Base-by-base conservation (phyloP, 352 stramenopile species). In the Elongisporangium senticosum region DNA sequence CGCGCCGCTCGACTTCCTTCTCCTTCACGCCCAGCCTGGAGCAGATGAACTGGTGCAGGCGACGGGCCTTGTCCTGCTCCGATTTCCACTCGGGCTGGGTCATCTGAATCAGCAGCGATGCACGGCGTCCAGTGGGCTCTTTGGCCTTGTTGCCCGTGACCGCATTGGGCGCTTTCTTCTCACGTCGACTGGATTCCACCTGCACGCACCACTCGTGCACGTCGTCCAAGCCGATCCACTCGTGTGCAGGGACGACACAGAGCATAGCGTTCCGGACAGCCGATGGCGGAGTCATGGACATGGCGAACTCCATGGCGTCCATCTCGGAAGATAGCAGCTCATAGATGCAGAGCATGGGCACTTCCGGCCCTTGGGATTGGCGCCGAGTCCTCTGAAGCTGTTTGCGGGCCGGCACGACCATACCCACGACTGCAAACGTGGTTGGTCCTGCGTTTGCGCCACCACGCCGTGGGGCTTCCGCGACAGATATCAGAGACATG, bases 191-290 rank as follows among this genome's bases (percentile, higher is more conserved):
- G 1, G 60, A 13, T 60, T 88, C 74, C 8, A 88, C 70, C 49
- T 86, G 77, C n/a, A 89, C 71, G 52, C 79, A 88, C 65, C 67
- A 90, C 43, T 90, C 68, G 59, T 81, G 74, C 19, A 72, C 73
- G 51, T 86, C 70, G 22, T 90, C 76, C 47, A 89, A 65, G 33
- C 65, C 65, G 52, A 90, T 37, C 70, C 69, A 83, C 54, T 80
- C 65, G 3, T 64, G 53, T 2, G 73, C 51, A 0, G 83, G 79
- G 7, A 92, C 37, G 0, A 90, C 67, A 43, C 79, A 92, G 1
- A 89, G n/a, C 55, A 92, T 63, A 0, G 83, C 76, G 17, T 77
- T 81, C 51, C 73, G 75, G 14, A 84, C 64, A 0, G 55, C 49
- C 1, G 69, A 59, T 4, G 65, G 65, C 4, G 69, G 61, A 8